These are phyloP conservation scores for Aspergillus homomorphus DNA, from an alignment of 495 filamentous ascomycete genomes.

Conservation along the genomic window DNA sequence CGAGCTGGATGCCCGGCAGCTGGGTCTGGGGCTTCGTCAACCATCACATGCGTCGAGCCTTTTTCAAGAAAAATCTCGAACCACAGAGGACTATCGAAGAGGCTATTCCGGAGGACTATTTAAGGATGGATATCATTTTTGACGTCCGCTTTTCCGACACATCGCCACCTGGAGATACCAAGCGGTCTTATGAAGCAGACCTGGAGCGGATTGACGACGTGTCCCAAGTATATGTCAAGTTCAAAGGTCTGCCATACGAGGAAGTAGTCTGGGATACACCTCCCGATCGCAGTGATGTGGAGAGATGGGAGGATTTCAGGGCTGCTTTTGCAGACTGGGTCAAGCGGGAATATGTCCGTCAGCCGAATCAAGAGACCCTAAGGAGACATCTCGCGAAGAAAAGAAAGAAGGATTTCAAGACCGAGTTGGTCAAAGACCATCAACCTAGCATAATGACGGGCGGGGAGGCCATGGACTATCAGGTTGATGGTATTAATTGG, in stretches of 20 bases:
- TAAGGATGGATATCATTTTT: slow-evolving; percentile 85
- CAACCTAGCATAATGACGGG: slow-evolving; percentile 74
- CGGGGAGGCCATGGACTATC: slow-evolving; percentile 88
- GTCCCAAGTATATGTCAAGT: slow-evolving; percentile 75
- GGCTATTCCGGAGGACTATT: slow-evolving; percentile 78
- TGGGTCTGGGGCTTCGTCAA: slow-evolving; percentile 83
- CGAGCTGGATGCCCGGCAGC: slow-evolving; percentile 78
- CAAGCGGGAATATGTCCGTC: slow-evolving; percentile 64
- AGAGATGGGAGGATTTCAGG: slow-evolving; percentile 77
- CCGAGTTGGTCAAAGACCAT: slow-evolving; percentile 58
- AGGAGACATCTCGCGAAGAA: slow-evolving; percentile 59
- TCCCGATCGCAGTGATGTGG: slow-evolving; percentile 61
- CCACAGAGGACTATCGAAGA: slow-evolving; percentile 71
- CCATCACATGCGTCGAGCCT: slow-evolving; percentile 64
- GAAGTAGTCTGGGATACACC: slow-evolving; percentile 86
- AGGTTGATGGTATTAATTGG: slow-evolving; percentile 93
- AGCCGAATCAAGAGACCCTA: slow-evolving; percentile 50
- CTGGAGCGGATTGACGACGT: slow-evolving; percentile 65
- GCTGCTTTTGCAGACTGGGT: slow-evolving; percentile 83
- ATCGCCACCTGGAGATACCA: not conserved
- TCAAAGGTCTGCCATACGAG: slow-evolving; percentile 92
- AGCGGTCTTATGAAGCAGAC: slow-evolving; percentile 52
- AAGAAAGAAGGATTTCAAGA: slow-evolving; percentile 61
- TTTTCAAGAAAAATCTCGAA: slow-evolving; percentile 60
- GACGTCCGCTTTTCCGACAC: slow-evolving; percentile 62